These are phyloP conservation scores for Phoma sp. DNA, from an alignment of 2,329 filamentous ascomycete genomes.

Conservation along the genomic window DNA sequence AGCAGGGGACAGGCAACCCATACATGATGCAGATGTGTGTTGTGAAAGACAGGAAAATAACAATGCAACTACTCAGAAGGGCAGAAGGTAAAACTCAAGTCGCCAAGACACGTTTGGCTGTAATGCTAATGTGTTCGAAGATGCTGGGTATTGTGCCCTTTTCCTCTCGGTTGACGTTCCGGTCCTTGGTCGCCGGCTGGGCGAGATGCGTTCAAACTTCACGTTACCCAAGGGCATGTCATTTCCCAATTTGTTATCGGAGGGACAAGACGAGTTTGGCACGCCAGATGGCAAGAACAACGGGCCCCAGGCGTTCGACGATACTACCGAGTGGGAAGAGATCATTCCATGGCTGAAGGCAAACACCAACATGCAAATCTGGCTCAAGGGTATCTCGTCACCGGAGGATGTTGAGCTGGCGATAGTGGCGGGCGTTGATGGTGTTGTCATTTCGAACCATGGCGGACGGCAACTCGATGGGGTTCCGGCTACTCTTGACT, in stretches of 20 bases:
- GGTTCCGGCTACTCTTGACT: conserved; percentile 60
- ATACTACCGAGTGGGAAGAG: conserved; percentile 53
- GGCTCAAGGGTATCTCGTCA: conserved; percentile 50
- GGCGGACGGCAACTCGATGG: conserved; percentile 64
- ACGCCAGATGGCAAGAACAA: conserved; percentile 22
- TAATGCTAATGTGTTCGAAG: conserved; percentile 1
- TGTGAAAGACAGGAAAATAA: conserved; percentile 55
- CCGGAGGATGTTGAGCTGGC: conserved; percentile 49
- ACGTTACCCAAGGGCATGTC: conserved; percentile 52
- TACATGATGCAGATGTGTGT: conserved; percentile 63
- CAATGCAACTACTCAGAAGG: conserved; percentile 50
- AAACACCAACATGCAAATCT: conserved; percentile 57
- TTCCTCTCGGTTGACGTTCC: conserved; percentile 63
- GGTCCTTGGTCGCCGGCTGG: conserved; percentile 59
- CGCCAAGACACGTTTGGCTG: background rate
- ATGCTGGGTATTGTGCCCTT: conserved; percentile 56
- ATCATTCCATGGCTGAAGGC: conserved; percentile 58
- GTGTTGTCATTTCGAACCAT: conserved; percentile 62
- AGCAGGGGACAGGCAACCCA: conserved; percentile 50
- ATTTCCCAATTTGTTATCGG: conserved; percentile 52
- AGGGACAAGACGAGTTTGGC: conserved; percentile 25
- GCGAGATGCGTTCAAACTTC: conserved; percentile 62
- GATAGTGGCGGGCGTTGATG: conserved; percentile 51
- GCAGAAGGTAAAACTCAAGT: conserved; percentile 49
- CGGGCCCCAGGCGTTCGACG: conserved; percentile 27